Evolutionary conservation across 495 filamentous ascomycete species (phyloP).

Genomic region (Lineolata rhizophorae): DNA sequence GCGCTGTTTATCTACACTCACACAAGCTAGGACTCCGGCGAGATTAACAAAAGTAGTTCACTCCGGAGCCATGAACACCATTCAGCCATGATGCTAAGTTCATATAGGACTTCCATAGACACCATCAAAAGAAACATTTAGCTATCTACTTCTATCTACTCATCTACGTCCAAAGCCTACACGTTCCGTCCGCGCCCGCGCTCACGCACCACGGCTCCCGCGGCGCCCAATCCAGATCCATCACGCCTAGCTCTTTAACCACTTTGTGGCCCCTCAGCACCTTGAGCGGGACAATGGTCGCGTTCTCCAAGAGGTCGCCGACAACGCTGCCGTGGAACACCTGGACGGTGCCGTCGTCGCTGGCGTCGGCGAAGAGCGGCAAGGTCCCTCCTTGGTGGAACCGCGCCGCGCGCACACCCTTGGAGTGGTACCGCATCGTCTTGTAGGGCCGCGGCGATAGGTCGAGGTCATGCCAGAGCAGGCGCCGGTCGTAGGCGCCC

Average conservation of each 20-base stretch:
- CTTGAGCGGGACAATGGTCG: constrained; percentile 88
- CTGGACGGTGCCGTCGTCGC: constrained; percentile 82
- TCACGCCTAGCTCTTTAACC: constrained; percentile 56
- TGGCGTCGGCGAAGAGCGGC: constrained; percentile 80
- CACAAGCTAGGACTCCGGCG: too few relatives aligned
- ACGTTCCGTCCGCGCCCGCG: constrained; percentile 84
- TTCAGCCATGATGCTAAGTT: too few relatives aligned
- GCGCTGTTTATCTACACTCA: too few relatives aligned
- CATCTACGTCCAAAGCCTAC: constrained; percentile 39
- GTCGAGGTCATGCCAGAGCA: constrained; percentile 95
- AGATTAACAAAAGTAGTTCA: too few relatives aligned
- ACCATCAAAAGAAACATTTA: too few relatives aligned
- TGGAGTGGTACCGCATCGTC: constrained; percentile 77
- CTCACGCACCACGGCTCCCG: constrained; percentile 80
- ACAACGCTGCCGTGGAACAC: constrained; percentile 94
- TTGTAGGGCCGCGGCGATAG: constrained; percentile 80
- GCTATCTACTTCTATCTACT: neutral
- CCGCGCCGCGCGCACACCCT: constrained; percentile 70
- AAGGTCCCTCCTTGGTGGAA: constrained; percentile 69
- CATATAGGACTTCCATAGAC: too few relatives aligned
- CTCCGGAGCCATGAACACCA: too few relatives aligned
- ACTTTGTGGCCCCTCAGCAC: constrained; percentile 75
- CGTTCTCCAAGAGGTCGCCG: constrained; percentile 83
- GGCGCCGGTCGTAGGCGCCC: constrained; percentile 76
- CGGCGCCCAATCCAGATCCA: constrained; percentile 92